These are phyloP conservation scores for Aspergillus chevalieri DNA, from an alignment of 2,329 filamentous ascomycete genomes.

Conservation along the genomic window DNA sequence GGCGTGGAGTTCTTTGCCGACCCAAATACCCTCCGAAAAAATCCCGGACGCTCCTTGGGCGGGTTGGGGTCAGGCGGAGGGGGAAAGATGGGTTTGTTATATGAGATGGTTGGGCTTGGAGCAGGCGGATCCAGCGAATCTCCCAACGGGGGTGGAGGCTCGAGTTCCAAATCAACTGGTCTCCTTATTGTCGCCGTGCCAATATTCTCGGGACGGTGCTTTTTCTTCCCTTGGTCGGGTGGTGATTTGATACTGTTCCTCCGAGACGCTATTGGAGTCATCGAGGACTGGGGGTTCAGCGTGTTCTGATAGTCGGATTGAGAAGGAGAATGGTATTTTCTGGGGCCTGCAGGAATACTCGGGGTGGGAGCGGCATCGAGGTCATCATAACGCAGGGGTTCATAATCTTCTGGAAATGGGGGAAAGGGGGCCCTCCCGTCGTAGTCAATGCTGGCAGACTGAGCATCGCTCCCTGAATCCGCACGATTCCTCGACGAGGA, in stretches of 20 bases:
- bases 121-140: constrained; percentile 45
- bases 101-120: constrained; percentile 49
- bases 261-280: constrained; percentile 30
- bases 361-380: constrained; percentile 82
- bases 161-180: constrained; percentile 24
- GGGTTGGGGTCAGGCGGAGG: constrained; percentile 37
- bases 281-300: constrained; percentile 19
- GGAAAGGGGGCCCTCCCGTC: constrained; percentile 25
- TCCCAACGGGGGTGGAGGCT: constrained; percentile 37
- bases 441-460: constrained; percentile 43
- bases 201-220: constrained; percentile 33
- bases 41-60: constrained; percentile 69
- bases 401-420: constrained; percentile 16
- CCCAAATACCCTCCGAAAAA: constrained; percentile 89
- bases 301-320: constrained; percentile 23
- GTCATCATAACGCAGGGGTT: constrained; percentile 38
- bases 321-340: constrained; percentile 43
- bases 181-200: constrained; percentile 30
- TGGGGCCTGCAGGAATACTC: constrained; percentile 72
- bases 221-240: constrained; percentile 34
- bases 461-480: constrained; percentile 28
- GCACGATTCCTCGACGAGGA: constrained; percentile 29
- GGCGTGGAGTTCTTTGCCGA: constrained; percentile 53
- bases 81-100: constrained; percentile 42
- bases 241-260: constrained; percentile 41